A percentile compares a stretch with the other conserved stretches of the same genome.
phyloP scores from a whole-genome alignment of 2,329 filamentous ascomycete genomes.

The Fusarium siculi region DNA sequence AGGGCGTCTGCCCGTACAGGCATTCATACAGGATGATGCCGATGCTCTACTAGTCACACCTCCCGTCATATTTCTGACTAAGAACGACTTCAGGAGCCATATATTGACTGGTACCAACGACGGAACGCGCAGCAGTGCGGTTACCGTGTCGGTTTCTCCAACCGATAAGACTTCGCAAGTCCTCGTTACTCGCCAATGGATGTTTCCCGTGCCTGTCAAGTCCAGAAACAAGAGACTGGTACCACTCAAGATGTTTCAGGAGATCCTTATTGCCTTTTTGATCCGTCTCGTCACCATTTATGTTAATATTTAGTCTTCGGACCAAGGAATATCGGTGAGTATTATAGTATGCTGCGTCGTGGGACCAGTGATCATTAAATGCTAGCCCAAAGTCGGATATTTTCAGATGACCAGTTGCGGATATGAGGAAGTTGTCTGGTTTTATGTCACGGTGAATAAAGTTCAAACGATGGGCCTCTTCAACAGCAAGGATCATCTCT shows the following conservation, averaged over 20 bases:
- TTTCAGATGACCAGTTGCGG: slow-evolving; percentile 87
- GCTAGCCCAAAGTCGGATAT: slow-evolving; percentile 97
- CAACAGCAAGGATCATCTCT: slow-evolving; percentile 95
- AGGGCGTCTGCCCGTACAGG: slow-evolving; percentile 90
- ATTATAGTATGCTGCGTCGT: slow-evolving; percentile 88
- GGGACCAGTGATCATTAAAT: slow-evolving; percentile 95
- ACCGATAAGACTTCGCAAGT: slow-evolving; percentile 62
- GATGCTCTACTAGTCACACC: slow-evolving; percentile 98
- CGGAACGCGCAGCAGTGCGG: slow-evolving; percentile 80
- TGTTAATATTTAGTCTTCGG: slow-evolving; percentile 76
- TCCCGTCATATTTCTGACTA: slow-evolving; percentile 85
- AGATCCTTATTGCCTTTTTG: slow-evolving; percentile 60
- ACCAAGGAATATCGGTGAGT: slow-evolving; percentile 83
- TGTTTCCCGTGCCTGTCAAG: slow-evolving; percentile 50
- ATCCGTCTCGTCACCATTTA: slow-evolving; percentile 81
- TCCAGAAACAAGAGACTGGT: slow-evolving; percentile 45
- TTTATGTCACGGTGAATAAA: slow-evolving; percentile 98
- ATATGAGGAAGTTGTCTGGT: slow-evolving; percentile 96
- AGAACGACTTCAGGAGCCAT: slow-evolving; percentile 96
- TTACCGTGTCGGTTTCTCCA: slow-evolving; percentile 78
- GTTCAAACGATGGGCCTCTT: slow-evolving; percentile 86
- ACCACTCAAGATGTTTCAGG: slow-evolving; percentile 49
- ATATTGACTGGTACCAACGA: slow-evolving; percentile 96
- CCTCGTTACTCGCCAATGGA: slow-evolving; percentile 38
- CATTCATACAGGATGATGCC: slow-evolving; percentile 96